Evolutionary conservation across 1,284 basidiomycete genomes (phyloP), one percentile per base, ranked within the genome.

Genomic region (Sporisorium iseilematis-ciliati): DNA sequence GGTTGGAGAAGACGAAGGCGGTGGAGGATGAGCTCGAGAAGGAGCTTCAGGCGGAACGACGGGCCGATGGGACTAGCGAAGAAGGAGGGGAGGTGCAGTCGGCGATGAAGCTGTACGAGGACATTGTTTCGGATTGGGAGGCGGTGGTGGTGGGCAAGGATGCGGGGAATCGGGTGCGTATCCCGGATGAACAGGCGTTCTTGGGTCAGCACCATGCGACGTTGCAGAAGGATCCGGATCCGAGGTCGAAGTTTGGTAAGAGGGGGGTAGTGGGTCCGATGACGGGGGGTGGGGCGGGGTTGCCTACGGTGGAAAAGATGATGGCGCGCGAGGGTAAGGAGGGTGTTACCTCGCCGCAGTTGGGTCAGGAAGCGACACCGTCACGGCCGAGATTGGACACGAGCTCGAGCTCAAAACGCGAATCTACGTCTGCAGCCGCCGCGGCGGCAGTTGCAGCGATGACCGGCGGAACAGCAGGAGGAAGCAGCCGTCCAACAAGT

Each of bases 51-150:
- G 48, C 40, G 3, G 60, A 68, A 8, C 56, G 52, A 25, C 26
- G 57, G 12, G 57, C 25, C 18, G 64, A 66, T 25, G 53, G 48
- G 8, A 26, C 57, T 6, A 12, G 20, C 6, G 57, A 50, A 16
- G 61, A 20, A 3, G 66, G 57, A 1, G 67, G 65, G 4, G 71
- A 75, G 7, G 74, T 74, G 0, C 68, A 65, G n/a, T 77, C 74
- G 31, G 81, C 81, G 2, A 71, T 78, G 52, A 78, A 73, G 62
- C 56, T 79, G 53, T 82, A 78, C 59, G 81, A 81, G 52, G 80
- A 82, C 51, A 79, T 82, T 43, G 71, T 82, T 0, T 59, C 69
- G 7, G 80, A 82, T 45, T 80, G 77, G 77, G 49, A 80, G 38
- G 78, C 69, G 21, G 69, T 38, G 1, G 56, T 65, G 8, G 45